Evolutionary conservation across 805 yeast genomes (phyloP), one percentile per base, ranked within the genome.

Genomic region (Starmerella ratchasimensis): DNA sequence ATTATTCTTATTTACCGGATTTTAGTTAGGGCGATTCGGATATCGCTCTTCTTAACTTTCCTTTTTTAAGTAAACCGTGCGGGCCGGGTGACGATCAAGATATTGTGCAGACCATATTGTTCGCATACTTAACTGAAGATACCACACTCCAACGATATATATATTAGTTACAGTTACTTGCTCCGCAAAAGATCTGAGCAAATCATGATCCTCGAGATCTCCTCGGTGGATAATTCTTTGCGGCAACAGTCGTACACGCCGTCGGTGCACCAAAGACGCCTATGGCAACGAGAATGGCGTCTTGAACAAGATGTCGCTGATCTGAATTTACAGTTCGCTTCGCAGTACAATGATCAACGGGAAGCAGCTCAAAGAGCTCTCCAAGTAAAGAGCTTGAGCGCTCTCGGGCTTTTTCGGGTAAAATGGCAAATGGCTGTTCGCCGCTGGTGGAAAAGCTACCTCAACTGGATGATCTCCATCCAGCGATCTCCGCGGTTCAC

Each of bases 271-370:
- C 49, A 46, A 25, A 45, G 49, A 6, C 33, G 49, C 18, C 39
- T 46, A 8, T 46, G 49, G 49, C 49, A 46, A 36, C 37, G 35
- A 8, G 49, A 46, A 36, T 37, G 44, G 17, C 16, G 19, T 34
- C 45, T 46, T 11, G 49, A 46, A 18, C 46, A 41, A 10, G 44
- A 41, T 6, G 45, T 33, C 14, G 15, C 29, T 9, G 36, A 43
- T 31, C 39, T 46, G 18, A 46, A 46, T 24, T 27, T 45, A 9
- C 5, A 41, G 36, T 29, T 46, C 13, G 49, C 49, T 11, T 5
- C 28, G 16, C 16, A 28, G 29, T 46, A 46, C 30, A 11, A 30
- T 7, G 33, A 34, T 29, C 41, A 44, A 11, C 39, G 45, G 23
- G 33, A 8, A 15, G 38, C 35, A n/a, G 25, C 34, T 7, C 24